Evolutionary conservation across 2,329 filamentous ascomycete genomes (phyloP).

Genomic region (Beauveria sp.): DNA sequence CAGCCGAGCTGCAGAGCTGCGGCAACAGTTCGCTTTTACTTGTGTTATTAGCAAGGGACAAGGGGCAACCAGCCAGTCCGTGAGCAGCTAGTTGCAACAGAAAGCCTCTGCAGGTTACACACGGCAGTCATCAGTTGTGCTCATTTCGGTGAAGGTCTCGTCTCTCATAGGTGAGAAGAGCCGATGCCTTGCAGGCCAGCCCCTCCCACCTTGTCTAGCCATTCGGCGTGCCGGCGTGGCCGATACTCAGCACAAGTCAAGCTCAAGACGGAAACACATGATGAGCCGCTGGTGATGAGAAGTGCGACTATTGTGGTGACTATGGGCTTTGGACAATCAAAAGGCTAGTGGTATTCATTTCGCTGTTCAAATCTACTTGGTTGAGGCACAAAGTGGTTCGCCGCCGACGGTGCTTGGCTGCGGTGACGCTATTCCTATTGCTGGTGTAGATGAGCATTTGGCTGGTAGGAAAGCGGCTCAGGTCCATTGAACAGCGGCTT

Average conservation of each 20-base stretch:
- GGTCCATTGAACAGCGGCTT: neutral
- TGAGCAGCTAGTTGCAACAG: neutral
- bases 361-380: neutral
- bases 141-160: slow-evolving; percentile 5
- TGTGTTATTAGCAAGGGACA: neutral
- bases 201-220: neutral
- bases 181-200: slow-evolving; percentile 2
- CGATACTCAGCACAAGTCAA: no score
- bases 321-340: neutral
- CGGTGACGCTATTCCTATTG: neutral
- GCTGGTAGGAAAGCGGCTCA: neutral
- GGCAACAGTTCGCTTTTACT: neutral
- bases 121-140: neutral
- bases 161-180: neutral
- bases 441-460: neutral
- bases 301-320: neutral
- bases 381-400: neutral
- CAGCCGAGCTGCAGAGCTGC: neutral
- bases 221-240: neutral
- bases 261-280: neutral
- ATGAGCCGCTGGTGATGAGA: neutral
- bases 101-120: neutral
- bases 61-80: neutral
- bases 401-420: neutral
- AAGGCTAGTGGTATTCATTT: no score